phyloP scores from a whole-genome alignment of 441 rosid genomes.

The Gossypium davidsonii region DNA sequence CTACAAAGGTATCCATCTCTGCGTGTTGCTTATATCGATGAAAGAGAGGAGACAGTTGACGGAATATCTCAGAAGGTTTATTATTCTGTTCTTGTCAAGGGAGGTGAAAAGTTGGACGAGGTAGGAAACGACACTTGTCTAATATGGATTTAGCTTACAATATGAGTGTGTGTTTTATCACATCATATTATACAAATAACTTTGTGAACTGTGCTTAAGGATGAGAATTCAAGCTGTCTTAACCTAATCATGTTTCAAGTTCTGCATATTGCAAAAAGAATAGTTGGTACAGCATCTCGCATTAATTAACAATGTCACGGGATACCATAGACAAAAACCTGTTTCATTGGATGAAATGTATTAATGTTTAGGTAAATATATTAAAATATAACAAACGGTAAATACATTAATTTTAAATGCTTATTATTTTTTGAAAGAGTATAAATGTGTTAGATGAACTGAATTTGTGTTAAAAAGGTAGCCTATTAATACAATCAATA shows the following conservation, averaged over 20 bases:
- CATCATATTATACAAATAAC: not conserved
- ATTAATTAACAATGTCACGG: not conserved
- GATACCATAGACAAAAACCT: not conserved
- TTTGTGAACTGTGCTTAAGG: not conserved
- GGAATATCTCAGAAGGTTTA: constrained; percentile 47
- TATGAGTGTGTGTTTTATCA: not conserved
- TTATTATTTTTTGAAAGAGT: not conserved
- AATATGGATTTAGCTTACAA: not conserved
- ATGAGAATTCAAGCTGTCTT: not conserved
- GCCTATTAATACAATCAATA: not conserved
- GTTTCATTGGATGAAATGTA: not conserved
- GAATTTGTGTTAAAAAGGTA: not conserved
- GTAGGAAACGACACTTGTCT: constrained; percentile 29
- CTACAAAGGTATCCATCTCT: constrained; percentile 68
- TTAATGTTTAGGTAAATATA: not conserved
- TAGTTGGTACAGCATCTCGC: not conserved
- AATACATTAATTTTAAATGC: not conserved
- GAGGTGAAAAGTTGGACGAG: constrained; percentile 72
- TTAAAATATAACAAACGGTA: not conserved
- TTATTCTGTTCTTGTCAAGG: constrained; percentile 92
- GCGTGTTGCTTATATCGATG: constrained; percentile 88
- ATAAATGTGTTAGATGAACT: not conserved
- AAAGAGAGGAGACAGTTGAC: constrained; percentile 60
- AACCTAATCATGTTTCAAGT: not conserved
- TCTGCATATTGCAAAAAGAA: not conserved